These are phyloP conservation scores for Lecanosticta acicola DNA, from an alignment of 2,329 filamentous ascomycete genomes.

Conservation along the genomic window DNA sequence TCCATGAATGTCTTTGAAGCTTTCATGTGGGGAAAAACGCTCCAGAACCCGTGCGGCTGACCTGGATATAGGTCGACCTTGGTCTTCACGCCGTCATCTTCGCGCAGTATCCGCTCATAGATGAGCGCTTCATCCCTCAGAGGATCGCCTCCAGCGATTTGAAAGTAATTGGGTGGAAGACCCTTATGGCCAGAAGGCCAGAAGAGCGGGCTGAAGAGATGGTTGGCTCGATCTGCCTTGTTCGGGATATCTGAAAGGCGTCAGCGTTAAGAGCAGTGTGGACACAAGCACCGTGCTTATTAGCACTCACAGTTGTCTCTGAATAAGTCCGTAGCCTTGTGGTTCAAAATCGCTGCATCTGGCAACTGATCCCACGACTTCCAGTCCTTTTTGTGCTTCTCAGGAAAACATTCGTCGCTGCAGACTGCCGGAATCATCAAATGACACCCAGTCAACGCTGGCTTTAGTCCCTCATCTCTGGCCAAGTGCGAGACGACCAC, in stretches of 20 bases:
- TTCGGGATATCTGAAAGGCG: slow-evolving; percentile 10
- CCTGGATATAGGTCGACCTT: slow-evolving; percentile 40
- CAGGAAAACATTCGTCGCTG: slow-evolving; percentile 37
- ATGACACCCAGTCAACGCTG: slow-evolving; percentile 43
- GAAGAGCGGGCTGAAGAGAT: slow-evolving; percentile 28
- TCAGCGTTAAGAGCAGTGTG: neutral
- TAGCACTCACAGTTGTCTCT: slow-evolving; percentile 8
- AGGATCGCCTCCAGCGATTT: slow-evolving; percentile 46
- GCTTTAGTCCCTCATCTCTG: slow-evolving; percentile 37
- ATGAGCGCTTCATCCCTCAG: slow-evolving; percentile 47
- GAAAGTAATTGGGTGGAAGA: slow-evolving; percentile 43
- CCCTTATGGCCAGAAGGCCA: slow-evolving; percentile 33
- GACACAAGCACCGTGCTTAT: neutral
- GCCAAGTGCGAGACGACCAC: slow-evolving; percentile 38
- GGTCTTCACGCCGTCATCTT: slow-evolving; percentile 38
- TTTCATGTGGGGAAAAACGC: slow-evolving; percentile 23
- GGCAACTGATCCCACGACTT: slow-evolving; percentile 34
- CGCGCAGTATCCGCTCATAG: slow-evolving; percentile 39
- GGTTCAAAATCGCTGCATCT: slow-evolving; percentile 23
- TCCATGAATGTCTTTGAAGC: slow-evolving; percentile 26
- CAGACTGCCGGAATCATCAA: slow-evolving; percentile 45
- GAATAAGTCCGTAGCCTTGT: slow-evolving; percentile 22
- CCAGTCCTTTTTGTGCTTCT: slow-evolving; percentile 37
- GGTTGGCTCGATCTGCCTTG: slow-evolving; percentile 25
- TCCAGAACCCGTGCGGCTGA: slow-evolving; percentile 42